Evolutionary conservation across 345 rosid species (phyloP).

Genomic region (Eucalyptus globulus): DNA sequence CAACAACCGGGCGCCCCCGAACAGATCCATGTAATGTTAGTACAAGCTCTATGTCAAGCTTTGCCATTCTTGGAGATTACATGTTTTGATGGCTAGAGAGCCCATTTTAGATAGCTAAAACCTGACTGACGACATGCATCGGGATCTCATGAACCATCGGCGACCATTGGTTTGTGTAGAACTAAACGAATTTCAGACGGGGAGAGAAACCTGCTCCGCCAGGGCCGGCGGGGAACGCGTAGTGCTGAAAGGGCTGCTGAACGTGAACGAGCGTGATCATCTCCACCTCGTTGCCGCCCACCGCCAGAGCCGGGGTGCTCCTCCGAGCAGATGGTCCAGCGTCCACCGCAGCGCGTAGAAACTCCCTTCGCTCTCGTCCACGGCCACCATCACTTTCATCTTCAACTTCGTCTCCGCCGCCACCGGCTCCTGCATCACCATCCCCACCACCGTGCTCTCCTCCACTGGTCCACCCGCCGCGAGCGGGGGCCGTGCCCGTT

Average conservation of each 20-base stretch:
- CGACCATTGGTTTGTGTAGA: background rate
- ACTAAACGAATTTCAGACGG: background rate
- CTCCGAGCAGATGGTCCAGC: constrained; percentile 18
- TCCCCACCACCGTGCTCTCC: background rate
- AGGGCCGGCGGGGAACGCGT: constrained; percentile 31
- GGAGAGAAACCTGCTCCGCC: constrained; percentile 19
- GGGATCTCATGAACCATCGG: background rate
- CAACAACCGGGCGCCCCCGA: too few relatives aligned
- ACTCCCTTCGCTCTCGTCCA: constrained; percentile 59
- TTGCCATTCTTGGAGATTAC: background rate
- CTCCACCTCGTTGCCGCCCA: background rate
- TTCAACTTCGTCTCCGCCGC: background rate
- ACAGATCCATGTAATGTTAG: background rate
- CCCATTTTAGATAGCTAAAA: background rate
- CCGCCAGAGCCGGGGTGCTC: background rate
- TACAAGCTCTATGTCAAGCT: background rate
- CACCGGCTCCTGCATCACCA: background rate
- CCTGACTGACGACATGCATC: background rate
- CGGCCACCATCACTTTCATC: constrained; percentile 42
- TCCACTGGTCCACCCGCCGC: background rate
- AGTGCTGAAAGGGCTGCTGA: constrained; percentile 32
- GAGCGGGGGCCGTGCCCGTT: background rate
- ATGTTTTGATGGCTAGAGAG: background rate
- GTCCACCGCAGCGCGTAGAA: constrained; percentile 57
- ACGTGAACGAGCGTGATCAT: constrained; percentile 42